Base-by-base conservation (phyloP, 2,329 filamentous ascomycete genomes). In the Cryphonectria carpinicola region DNA sequence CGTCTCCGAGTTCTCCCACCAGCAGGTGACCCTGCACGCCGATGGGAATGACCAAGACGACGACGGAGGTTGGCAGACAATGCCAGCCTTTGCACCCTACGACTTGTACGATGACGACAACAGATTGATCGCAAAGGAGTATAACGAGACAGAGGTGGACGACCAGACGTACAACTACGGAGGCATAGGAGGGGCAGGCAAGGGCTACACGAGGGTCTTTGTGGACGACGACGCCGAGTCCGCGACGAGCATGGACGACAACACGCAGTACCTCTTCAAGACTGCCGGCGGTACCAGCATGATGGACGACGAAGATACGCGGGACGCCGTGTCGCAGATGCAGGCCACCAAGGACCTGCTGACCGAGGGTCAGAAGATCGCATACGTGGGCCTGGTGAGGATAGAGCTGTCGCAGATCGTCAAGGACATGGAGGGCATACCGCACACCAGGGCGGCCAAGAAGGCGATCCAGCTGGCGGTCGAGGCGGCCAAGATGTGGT, bases 71-170 rank as follows among this genome's bases (percentile, higher is more conserved):
- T 99, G 96, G 96, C 94, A 98, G 82, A 88, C 89, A 3, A 99
- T 99, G 96, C 96, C 95, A 1, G 90, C 96, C 1, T 94, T 95
- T 77, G 96, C 95, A 10, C 92, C 92, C 52, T 97, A 96, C 79
- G 95, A 98, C 81, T 92, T 97, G 75, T 99, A 98, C 80, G 94
- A 99, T 78, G 96, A 99, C 77, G 91, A 97, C 79, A 93, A 97
- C 75, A 93, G 88, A 74, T 86, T 99, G 39, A 86, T 99, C 74
- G 96, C 96, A 17, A 91, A 88, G 73, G 95, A 97, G 75, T 91
- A 92, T 71, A 84, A 87, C 54, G 89, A 92, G 41, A 88, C 90
- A 19, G 90, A 94, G 64, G 90, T 93, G 65, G 86, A 88, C n/a
- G 91, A 85, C 49, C 87, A 91, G 62, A 84, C 81, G 61, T 88